These are phyloP conservation scores for Emmonsia crescens DNA, from an alignment of 2,329 filamentous ascomycete genomes.

Conservation along the genomic window DNA sequence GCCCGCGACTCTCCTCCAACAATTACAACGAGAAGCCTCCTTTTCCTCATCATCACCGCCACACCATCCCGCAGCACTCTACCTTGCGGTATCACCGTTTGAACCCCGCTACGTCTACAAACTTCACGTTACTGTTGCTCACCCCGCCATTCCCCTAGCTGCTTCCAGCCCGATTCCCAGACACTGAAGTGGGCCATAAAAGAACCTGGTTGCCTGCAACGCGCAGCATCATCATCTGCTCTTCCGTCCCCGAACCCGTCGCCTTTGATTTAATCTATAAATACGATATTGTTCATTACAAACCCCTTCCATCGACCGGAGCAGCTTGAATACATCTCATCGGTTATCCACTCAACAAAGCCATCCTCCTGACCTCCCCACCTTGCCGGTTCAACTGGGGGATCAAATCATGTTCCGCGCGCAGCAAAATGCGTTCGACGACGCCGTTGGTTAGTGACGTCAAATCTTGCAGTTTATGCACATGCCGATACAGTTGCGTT, in stretches of 20 bases:
- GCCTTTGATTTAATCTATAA: not conserved
- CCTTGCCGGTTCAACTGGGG: not conserved
- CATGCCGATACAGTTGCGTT: not conserved
- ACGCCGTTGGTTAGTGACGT: conserved; percentile 52
- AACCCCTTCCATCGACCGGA: not conserved
- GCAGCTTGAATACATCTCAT: not conserved
- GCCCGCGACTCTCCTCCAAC: not conserved
- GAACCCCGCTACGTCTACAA: not conserved
- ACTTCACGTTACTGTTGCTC: not conserved
- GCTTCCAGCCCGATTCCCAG: not conserved
- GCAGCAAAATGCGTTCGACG: conserved; percentile 59
- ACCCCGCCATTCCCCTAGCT: not conserved
- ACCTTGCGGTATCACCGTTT: not conserved
- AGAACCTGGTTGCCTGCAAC: not conserved
- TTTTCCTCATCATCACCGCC: not conserved
- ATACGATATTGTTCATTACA: not conserved
- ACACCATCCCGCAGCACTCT: not conserved
- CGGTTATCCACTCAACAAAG: not conserved
- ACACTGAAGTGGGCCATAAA: not conserved
- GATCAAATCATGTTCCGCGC: conserved; percentile 44
- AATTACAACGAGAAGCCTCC: not conserved
- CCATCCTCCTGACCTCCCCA: not conserved
- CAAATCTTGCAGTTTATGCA: not conserved
- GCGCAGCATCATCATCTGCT: not conserved
- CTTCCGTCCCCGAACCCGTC: not conserved